These are phyloP conservation scores for Aspergillus nanangensis DNA, from an alignment of 495 filamentous ascomycete genomes.

Conservation along the genomic window DNA sequence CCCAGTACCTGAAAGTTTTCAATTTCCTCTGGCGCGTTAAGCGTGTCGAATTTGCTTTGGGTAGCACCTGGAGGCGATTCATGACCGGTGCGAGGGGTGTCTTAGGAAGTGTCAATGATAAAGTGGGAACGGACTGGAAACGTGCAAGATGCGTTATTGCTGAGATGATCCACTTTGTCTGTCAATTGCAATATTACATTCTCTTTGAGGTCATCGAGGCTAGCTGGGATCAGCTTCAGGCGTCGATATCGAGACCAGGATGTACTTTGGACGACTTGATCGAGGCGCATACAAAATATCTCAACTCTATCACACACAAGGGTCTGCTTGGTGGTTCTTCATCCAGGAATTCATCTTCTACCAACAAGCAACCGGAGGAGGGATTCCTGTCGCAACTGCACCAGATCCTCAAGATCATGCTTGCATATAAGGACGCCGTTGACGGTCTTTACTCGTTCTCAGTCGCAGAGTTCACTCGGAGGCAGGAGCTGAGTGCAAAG, in stretches of 20 bases:
- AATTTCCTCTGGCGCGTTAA: slow-evolving; percentile 99
- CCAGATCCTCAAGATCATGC: slow-evolving; percentile 90
- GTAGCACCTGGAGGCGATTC: slow-evolving; percentile 87
- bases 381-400: slow-evolving; percentile 88
- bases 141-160: slow-evolving; percentile 78
- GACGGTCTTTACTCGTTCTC: slow-evolving; percentile 92
- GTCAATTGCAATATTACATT: slow-evolving; percentile 97
- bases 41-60: slow-evolving; percentile 90
- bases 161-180: slow-evolving; percentile 98
- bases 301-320: slow-evolving; percentile 93
- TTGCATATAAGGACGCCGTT: slow-evolving; percentile 87
- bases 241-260: slow-evolving; percentile 71
- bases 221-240: slow-evolving; percentile 84
- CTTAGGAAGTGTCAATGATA: slow-evolving; percentile 72
- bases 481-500: slow-evolving; percentile 77
- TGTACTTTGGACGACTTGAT: slow-evolving; percentile 95
- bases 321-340: slow-evolving; percentile 75
- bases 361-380: slow-evolving; percentile 57
- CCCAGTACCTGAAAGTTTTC: slow-evolving; percentile 97
- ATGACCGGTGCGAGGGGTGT: slow-evolving; percentile 95
- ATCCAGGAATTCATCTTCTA: slow-evolving; percentile 32
- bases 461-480: slow-evolving; percentile 85
- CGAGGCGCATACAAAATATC: slow-evolving; percentile 82
- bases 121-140: slow-evolving; percentile 83
- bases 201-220: slow-evolving; percentile 97